phyloP scores from a whole-genome alignment of 2,329 filamentous ascomycete genomes.

The Chrysoporthe puriensis region DNA sequence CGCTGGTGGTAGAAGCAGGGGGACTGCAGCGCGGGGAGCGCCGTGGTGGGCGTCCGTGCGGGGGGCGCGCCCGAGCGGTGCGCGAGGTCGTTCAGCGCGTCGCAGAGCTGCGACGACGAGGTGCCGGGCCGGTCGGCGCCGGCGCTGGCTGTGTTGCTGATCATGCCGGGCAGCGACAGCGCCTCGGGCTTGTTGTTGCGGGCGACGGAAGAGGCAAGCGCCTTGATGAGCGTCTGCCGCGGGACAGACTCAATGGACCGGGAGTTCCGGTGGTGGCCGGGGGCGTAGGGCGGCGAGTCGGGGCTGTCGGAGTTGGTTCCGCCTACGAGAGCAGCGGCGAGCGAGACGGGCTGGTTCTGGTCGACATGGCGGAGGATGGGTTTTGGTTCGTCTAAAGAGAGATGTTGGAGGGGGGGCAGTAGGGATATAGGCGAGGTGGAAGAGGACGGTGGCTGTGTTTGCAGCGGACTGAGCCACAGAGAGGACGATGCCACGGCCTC shows the following conservation, averaged over 20 bases:
- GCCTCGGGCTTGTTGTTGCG: constrained; percentile 65
- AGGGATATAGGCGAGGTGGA: constrained; percentile 20
- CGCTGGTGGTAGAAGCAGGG: constrained; percentile 98
- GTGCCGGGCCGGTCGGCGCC: constrained; percentile 45
- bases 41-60: constrained; percentile 43
- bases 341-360: constrained; percentile 25
- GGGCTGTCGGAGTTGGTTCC: constrained; percentile 37
- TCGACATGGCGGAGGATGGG: constrained; percentile 29
- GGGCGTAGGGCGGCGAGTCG: constrained; percentile 33
- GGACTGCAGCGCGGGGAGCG: constrained; percentile 76
- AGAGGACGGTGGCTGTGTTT: constrained; percentile 7
- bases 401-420: constrained; percentile 21
- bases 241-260: constrained; percentile 70
- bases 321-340: constrained; percentile 28
- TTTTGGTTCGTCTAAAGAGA: constrained; percentile 20
- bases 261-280: constrained; percentile 51
- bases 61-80: constrained; percentile 34
- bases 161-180: constrained; percentile 64
- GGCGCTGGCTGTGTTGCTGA: constrained; percentile 47
- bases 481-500: constrained; percentile 31
- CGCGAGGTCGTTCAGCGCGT: constrained; percentile 60
- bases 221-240: constrained; percentile 82
- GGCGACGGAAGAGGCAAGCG: constrained; percentile 64
- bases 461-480: constrained; percentile 2
- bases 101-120: constrained; percentile 66